A percentile compares a stretch with the other conserved stretches of the same genome.
These are phyloP conservation scores for Chlorella variabilis DNA, from an alignment of 163 green algal species.

Conservation along the genomic window DNA sequence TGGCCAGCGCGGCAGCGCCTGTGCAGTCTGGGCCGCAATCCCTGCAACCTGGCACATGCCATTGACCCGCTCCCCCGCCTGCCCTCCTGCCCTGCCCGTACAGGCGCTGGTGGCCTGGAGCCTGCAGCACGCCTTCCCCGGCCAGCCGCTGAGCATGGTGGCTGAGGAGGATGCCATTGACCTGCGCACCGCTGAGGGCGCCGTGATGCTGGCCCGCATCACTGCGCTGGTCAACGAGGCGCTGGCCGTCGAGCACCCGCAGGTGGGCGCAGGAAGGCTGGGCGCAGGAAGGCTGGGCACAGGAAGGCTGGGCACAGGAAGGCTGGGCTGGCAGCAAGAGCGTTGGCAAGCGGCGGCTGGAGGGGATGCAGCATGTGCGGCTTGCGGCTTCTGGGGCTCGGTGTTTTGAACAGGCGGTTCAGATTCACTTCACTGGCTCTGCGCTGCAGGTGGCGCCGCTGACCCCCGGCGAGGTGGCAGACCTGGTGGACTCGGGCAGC, in stretches of 20 bases:
- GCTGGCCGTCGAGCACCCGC: constrained; percentile 43
- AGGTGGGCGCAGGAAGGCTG: background rate
- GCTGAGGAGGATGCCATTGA: constrained; percentile 88
- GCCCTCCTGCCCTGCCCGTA: background rate
- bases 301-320: too few relatives aligned
- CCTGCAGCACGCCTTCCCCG: constrained; percentile 59
- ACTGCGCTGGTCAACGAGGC: constrained; percentile 82
- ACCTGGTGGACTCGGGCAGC: constrained; percentile 81
- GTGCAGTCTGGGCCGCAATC: background rate
- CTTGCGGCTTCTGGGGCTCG: too few relatives aligned
- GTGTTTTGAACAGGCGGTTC: too few relatives aligned
- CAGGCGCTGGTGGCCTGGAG: constrained; percentile 90
- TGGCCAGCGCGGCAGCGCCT: background rate
- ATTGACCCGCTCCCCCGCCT: background rate
- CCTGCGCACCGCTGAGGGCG: constrained; percentile 64
- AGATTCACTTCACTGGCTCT: too few relatives aligned
- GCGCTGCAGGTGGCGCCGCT: background rate
- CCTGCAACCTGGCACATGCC: too few relatives aligned
- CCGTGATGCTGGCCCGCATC: constrained; percentile 76
- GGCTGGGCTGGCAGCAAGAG: too few relatives aligned
- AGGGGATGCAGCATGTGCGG: too few relatives aligned
- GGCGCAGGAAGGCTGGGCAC: background rate
- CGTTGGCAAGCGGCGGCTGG: too few relatives aligned
- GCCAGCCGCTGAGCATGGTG: constrained; percentile 77
- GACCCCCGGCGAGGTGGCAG: constrained; percentile 63